Conservation (phyloP, 345 rosid genomes). For the Kernera saxatilis region DNA sequence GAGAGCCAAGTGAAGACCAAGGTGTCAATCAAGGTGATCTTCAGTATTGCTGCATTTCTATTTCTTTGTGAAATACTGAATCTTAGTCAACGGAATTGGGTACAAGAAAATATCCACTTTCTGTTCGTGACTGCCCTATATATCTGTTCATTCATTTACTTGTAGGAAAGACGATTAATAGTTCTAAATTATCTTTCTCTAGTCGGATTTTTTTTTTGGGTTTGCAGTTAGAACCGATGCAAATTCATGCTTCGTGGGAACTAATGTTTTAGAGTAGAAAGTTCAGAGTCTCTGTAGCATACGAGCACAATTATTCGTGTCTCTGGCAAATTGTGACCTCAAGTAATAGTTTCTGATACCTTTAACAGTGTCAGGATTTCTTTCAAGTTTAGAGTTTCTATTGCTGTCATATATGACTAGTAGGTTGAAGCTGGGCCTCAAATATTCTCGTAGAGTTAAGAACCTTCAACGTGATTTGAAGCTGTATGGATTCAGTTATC, state of each 20-base stretch:
- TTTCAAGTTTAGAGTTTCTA: not conserved
- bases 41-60: not conserved
- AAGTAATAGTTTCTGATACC: not conserved
- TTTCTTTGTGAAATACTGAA: not conserved
- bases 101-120: not conserved
- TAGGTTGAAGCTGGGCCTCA: not conserved
- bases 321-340: not conserved
- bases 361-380: not conserved
- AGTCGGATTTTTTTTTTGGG: not conserved
- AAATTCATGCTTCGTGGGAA: not conserved
- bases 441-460: not conserved
- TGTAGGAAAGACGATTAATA: not conserved
- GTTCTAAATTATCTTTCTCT: not conserved
- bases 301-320: not conserved
- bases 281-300: not conserved
- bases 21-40: conserved; percentile 70
- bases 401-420: not conserved
- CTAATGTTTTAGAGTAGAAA: not conserved
- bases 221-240: not conserved
- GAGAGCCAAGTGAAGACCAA: conserved; percentile 92
- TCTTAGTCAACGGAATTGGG: not conserved
- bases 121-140: not conserved
- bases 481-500: not conserved
- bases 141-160: not conserved
- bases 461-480: not conserved